phyloP scores from a whole-genome alignment of 2,329 filamentous ascomycete genomes.

The Monosporascus sp. region DNA sequence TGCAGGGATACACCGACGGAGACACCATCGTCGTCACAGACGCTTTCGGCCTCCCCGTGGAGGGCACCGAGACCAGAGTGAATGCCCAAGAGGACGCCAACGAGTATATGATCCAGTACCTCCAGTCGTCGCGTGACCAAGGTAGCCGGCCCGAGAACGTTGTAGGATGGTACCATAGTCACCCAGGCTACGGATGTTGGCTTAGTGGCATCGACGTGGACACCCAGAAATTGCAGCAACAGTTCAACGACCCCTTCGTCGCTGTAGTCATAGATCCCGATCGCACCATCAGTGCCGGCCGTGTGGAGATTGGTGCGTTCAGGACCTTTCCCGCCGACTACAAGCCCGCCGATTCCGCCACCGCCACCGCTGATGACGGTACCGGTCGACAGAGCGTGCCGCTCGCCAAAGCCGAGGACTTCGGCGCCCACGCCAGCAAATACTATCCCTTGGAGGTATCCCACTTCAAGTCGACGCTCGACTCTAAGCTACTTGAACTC shows the following conservation, averaged over 20 bases:
- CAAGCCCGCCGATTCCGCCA: slow-evolving; percentile 37
- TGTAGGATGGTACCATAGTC: slow-evolving; percentile 96
- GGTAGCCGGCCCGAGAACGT: slow-evolving; percentile 76
- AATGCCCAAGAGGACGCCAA: slow-evolving; percentile 95
- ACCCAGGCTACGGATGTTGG: slow-evolving; percentile 98
- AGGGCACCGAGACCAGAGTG: slow-evolving; percentile 96
- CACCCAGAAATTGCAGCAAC: slow-evolving; percentile 82
- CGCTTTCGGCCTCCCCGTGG: slow-evolving; percentile 87
- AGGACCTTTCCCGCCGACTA: slow-evolving; percentile 79
- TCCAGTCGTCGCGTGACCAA: slow-evolving; percentile 69
- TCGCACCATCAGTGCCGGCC: slow-evolving; percentile 87
- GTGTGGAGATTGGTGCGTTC: slow-evolving; percentile 97
- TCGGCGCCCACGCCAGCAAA: slow-evolving; percentile 82
- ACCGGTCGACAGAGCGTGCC: slow-evolving; percentile 68
- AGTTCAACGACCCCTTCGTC: slow-evolving; percentile 82
- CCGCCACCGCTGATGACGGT: slow-evolving; percentile 2
- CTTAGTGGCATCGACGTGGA: slow-evolving; percentile 90
- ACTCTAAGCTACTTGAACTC: slow-evolving; percentile 77
- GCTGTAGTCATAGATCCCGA: slow-evolving; percentile 96
- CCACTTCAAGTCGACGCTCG: slow-evolving; percentile 90
- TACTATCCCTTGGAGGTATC: slow-evolving; percentile 92
- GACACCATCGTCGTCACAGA: slow-evolving; percentile 90
- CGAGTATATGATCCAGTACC: slow-evolving; percentile 91
- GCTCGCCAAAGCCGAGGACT: slow-evolving; percentile 89
- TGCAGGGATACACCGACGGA: slow-evolving; percentile 88